phyloP scores from a whole-genome alignment of 73 alveolate genomes.

The Effrenium voratum region DNA sequence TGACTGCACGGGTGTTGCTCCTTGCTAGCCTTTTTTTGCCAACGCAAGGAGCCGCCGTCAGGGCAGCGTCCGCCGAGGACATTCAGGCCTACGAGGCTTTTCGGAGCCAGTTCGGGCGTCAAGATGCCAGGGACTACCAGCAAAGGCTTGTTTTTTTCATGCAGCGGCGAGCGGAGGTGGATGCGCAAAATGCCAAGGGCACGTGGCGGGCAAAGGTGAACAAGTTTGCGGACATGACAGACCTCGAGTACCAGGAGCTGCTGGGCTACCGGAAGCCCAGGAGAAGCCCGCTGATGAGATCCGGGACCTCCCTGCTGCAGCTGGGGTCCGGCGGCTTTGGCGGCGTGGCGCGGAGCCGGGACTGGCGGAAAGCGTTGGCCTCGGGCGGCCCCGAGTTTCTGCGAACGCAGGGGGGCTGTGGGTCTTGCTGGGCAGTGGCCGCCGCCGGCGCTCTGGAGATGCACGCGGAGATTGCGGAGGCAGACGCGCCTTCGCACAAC shows the following conservation, averaged over 20 bases:
- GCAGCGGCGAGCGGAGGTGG: constrained; percentile 48
- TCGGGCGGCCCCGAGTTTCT: constrained; percentile 27
- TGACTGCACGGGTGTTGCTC: not conserved
- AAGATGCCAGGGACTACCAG: constrained; percentile 40
- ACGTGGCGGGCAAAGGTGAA: constrained; percentile 66
- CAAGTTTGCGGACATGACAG: constrained; percentile 76
- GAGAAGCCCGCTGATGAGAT: not conserved
- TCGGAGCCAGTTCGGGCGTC: constrained; percentile 60
- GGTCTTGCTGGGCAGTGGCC: constrained; percentile 80
- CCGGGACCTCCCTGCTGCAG: not conserved
- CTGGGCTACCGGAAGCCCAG: constrained; percentile 40
- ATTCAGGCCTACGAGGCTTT: constrained; percentile 37
- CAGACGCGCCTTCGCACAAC: no score
- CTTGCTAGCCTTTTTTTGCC: not conserved
- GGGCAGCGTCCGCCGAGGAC: constrained; percentile 20
- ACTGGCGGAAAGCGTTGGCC: constrained; percentile 46
- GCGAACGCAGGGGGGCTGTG: constrained; percentile 60
- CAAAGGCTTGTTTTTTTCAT: constrained; percentile 45
- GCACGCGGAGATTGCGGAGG: constrained; percentile 5
- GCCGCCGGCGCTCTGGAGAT: constrained; percentile 72
- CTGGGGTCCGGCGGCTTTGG: not conserved
- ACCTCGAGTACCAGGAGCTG: constrained; percentile 40
- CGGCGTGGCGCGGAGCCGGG: constrained; percentile 24
- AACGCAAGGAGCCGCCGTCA: not conserved
- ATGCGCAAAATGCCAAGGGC: constrained; percentile 58